These are phyloP conservation scores for Cytospora mali DNA, from an alignment of 2,329 filamentous ascomycete genomes.

Conservation along the genomic window DNA sequence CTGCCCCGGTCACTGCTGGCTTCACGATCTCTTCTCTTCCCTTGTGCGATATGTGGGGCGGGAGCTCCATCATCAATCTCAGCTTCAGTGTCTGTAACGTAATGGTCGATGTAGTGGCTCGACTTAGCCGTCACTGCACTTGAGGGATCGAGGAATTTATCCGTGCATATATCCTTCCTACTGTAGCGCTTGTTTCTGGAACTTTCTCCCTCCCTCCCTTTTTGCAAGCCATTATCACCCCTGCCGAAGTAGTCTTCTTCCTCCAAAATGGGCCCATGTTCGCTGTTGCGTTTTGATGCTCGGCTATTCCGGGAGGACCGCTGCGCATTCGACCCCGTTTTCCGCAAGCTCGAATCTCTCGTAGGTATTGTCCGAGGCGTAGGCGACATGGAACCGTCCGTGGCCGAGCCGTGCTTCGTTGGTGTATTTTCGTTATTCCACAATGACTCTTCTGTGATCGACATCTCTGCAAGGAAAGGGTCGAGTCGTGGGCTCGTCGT, in stretches of 20 bases:
- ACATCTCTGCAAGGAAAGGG: conserved; percentile 53
- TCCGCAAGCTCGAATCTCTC: conserved; percentile 69
- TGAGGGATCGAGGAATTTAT: conserved; percentile 30
- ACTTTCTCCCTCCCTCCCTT: conserved; percentile 6
- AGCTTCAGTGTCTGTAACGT: conserved; percentile 33
- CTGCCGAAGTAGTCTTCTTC: conserved; percentile 39
- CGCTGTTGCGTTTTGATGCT: conserved; percentile 51
- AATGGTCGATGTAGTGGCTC: conserved; percentile 23
- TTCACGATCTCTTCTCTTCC: conserved; percentile 52
- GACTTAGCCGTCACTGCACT: conserved; percentile 35
- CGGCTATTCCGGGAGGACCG: conserved; percentile 55
- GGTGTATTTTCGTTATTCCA: conserved; percentile 34
- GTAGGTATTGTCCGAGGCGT: conserved; percentile 62
- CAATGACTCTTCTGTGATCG: conserved; percentile 58
- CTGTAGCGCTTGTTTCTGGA: conserved; percentile 10
- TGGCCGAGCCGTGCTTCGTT: conserved; percentile 32
- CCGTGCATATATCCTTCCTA: conserved; percentile 15
- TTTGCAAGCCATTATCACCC: neutral
- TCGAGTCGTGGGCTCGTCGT: conserved; percentile 42
- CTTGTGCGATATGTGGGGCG: conserved; percentile 68
- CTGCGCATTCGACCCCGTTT: conserved; percentile 54
- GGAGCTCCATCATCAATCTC: conserved; percentile 67
- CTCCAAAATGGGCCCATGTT: conserved; percentile 48
- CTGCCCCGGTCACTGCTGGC: conserved; percentile 50
- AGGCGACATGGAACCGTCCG: conserved; percentile 34